Evolutionary conservation across 2,329 filamentous ascomycete species (phyloP).

Genomic region (Trichoderma sp.): DNA sequence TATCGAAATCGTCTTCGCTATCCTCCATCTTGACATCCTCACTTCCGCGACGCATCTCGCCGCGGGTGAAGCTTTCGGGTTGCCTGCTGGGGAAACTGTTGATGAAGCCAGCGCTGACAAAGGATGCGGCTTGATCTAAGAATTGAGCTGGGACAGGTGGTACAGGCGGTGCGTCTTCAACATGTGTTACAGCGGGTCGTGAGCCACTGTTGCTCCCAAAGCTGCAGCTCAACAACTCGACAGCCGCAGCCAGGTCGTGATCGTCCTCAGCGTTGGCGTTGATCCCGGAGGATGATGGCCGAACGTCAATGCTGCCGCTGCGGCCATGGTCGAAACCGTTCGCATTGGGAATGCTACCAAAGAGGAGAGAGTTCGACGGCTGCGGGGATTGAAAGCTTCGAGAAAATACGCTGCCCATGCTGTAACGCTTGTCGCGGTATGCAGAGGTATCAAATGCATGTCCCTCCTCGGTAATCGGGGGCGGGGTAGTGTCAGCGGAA

Average conservation of each 20-base stretch:
- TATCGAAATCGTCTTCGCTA: conserved; percentile 67
- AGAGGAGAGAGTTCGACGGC: conserved; percentile 57
- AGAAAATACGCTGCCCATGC: conserved; percentile 61
- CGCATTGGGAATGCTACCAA: conserved; percentile 49
- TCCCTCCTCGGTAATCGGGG: conserved; percentile 68
- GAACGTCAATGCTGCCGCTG: conserved; percentile 72
- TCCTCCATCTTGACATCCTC: conserved; percentile 70
- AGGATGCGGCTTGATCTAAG: conserved; percentile 59
- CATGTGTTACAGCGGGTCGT: conserved; percentile 61
- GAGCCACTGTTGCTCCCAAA: conserved; percentile 75
- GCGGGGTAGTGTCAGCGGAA: conserved; percentile 90
- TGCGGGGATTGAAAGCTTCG: conserved; percentile 83
- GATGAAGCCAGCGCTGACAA: conserved; percentile 63
- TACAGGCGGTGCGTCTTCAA: conserved; percentile 79
- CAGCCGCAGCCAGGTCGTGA: conserved; percentile 83
- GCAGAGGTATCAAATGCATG: conserved; percentile 54
- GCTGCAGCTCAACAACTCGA: conserved; percentile 87
- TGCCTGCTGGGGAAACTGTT: conserved; percentile 62
- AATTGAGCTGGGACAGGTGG: conserved; percentile 83
- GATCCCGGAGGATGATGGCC: conserved; percentile 77
- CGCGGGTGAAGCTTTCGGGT: conserved; percentile 66
- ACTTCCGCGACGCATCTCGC: conserved; percentile 51
- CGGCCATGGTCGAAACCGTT: conserved; percentile 62
- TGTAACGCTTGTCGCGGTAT: conserved; percentile 61
- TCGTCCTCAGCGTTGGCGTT: conserved; percentile 79